Percentiles rank a stretch among this genome's conserved stretches.
These are phyloP conservation scores for Aspergillus sojae DNA, from an alignment of 2,329 filamentous ascomycete genomes.

Conservation along the genomic window DNA sequence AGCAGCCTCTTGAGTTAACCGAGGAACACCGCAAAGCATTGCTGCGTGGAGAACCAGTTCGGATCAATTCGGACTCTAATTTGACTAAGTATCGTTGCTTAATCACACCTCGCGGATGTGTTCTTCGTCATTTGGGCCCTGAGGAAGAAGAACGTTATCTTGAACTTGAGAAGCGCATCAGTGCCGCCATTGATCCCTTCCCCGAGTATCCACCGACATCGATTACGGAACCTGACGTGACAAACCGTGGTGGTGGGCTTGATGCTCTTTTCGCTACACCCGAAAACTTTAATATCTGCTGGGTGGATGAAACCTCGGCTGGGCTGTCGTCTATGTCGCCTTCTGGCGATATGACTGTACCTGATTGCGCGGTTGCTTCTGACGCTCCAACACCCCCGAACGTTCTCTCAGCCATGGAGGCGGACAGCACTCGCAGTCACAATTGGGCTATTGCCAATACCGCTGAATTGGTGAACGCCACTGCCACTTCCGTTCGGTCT, in stretches of 20 bases:
- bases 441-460: slow-evolving; percentile 42
- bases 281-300: slow-evolving; percentile 49
- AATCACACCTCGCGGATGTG: slow-evolving; percentile 48
- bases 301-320: slow-evolving; percentile 42
- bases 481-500: slow-evolving; percentile 37
- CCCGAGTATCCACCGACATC: slow-evolving; percentile 42
- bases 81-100: slow-evolving; percentile 46
- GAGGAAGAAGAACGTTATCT: slow-evolving; percentile 52
- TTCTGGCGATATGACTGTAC: slow-evolving; percentile 22
- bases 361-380: slow-evolving; percentile 27
- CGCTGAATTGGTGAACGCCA: slow-evolving; percentile 38
- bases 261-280: slow-evolving; percentile 49
- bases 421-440: slow-evolving; percentile 41
- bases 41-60: slow-evolving; percentile 45
- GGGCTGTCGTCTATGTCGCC: slow-evolving; percentile 30
- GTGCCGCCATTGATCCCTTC: slow-evolving; percentile 33
- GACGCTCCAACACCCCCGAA: slow-evolving; percentile 35
- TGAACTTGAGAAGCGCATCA: slow-evolving; percentile 44
- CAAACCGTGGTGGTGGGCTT: slow-evolving; percentile 48
- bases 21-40: slow-evolving; percentile 47
- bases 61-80: slow-evolving; percentile 37
- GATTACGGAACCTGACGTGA: slow-evolving; percentile 44
- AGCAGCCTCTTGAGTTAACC: slow-evolving; percentile 42
- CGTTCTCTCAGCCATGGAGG: slow-evolving; percentile 42
- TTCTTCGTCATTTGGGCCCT: slow-evolving; percentile 46